A percentile compares a stretch with the other conserved stretches of the same genome.
phyloP scores from a whole-genome alignment of 805 yeast genomes.

The Komagataella pseudopastoris region DNA sequence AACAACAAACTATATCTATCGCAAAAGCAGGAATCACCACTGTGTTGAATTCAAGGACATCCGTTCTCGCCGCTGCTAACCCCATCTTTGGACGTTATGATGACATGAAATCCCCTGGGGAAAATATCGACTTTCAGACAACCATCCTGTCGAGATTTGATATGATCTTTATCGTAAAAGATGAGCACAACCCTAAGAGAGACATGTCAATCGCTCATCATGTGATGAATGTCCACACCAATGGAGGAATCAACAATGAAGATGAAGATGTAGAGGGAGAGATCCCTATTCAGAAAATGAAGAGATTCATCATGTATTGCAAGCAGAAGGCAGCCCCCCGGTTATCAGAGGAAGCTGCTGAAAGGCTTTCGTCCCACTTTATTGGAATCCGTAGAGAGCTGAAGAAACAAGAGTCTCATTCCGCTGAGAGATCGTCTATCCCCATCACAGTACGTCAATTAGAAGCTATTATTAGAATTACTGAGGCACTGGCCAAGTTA shows the following conservation, averaged over 20 bases:
- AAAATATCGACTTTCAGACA: constrained; percentile 94
- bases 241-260: constrained; percentile 30
- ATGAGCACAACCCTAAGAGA: constrained; percentile 76
- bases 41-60: constrained; percentile 87
- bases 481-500: constrained; percentile 87
- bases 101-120: constrained; percentile 93
- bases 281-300: constrained; percentile 83
- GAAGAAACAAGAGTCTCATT: constrained; percentile 64
- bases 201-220: constrained; percentile 89
- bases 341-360: constrained; percentile 78
- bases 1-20: constrained; percentile 96
- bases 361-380: constrained; percentile 80
- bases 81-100: constrained; percentile 96
- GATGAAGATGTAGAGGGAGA: constrained; percentile 57
- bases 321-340: constrained; percentile 89
- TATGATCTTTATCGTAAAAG: constrained; percentile 95
- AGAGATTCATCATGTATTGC: constrained; percentile 83
- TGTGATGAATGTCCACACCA: constrained; percentile 90
- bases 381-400: constrained; percentile 80
- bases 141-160: constrained; percentile 95
- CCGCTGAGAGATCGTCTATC: constrained; percentile 84
- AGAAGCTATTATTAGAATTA: constrained; percentile 92
- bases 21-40: constrained; percentile 99
- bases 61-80: constrained; percentile 96
- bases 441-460: constrained; percentile 97